Base-by-base conservation (phyloP, 2,329 filamentous ascomycete genomes). In the Colletotrichum melonis region DNA sequence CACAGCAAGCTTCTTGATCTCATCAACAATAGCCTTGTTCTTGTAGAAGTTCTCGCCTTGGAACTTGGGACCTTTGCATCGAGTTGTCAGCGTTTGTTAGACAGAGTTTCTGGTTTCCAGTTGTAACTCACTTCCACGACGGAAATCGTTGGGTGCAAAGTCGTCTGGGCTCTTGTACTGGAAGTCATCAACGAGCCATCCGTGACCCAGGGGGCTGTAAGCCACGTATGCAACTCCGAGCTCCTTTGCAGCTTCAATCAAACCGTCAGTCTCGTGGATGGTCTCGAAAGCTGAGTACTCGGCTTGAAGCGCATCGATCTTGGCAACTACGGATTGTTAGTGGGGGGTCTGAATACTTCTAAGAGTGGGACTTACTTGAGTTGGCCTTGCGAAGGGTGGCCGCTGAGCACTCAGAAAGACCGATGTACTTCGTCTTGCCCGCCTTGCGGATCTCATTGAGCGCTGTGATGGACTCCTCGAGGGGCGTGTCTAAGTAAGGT, bases 391-490 rank as follows among this genome's bases (percentile, higher is more conserved):
- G 82, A 5, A 87, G 75, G 0, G 85, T 87, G 1, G 77, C 77
- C 0, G 84, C 84, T 2, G 85, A 87, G 73, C 85, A 86, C 67
- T 87, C 86, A 0, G 84, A 86, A 0, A 87, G 79, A 14, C 85
- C 86, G 63, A 87, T 87, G 65, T 86, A 86, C 77, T 86, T 86
- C 19, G 85, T 86, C 77, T 86, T 87, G 5, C 85, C 85, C 0
- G 82, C 81, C 67, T 81, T 83, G 54, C 85, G 84, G 63, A 88
- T 81, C 63, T 83, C 82, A 71, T 88, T 85, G 0, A 88, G 81
- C 1, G 86, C 84, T 0, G 81, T 73, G 38, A 88, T 87, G 0
- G 86, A 87, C 56, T 87, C 84, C 63, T 86, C 83, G 0, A 88
- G 80, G 0, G 84, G 84, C 0, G 86, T 88, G 1, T 79, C 80